These are phyloP conservation scores for Entomortierella lignicola DNA, from an alignment of 192 early-diverging fungal genomes.

Conservation along the genomic window DNA sequence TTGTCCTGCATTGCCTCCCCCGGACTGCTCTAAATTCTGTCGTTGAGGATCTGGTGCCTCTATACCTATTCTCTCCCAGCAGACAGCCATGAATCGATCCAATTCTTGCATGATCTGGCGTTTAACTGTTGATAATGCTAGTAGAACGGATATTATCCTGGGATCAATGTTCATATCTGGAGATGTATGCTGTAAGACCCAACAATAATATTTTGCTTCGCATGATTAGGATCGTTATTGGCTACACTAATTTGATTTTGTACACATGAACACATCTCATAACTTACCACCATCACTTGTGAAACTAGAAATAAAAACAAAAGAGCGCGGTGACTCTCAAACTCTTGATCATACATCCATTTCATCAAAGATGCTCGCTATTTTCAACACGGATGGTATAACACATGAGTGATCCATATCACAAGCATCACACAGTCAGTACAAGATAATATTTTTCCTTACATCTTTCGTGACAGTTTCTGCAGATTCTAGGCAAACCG, in stretches of 20 bases:
- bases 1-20: not conserved
- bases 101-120: slow-evolving; percentile 44
- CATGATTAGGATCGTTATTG: too few relatives aligned
- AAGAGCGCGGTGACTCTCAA: slow-evolving; percentile 40
- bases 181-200: slow-evolving; percentile 26
- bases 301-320: slow-evolving; percentile 45
- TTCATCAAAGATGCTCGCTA: slow-evolving; percentile 36
- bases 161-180: slow-evolving; percentile 43
- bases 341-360: slow-evolving; percentile 48
- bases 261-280: too few relatives aligned
- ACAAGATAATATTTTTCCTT: too few relatives aligned
- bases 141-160: slow-evolving; percentile 19
- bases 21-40: not conserved
- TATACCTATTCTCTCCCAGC: slow-evolving; percentile 48
- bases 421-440: too few relatives aligned
- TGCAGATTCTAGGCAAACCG: slow-evolving; percentile 22
- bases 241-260: too few relatives aligned
- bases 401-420: too few relatives aligned
- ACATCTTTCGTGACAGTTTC: slow-evolving; percentile 28
- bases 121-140: slow-evolving; percentile 34
- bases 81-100: slow-evolving; percentile 46
- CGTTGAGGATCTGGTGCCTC: slow-evolving; percentile 15
- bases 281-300: slow-evolving; percentile 41
- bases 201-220: not conserved
- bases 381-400: too few relatives aligned